Percentiles rank a stretch among this genome's conserved stretches.
phyloP scores from a whole-genome alignment of 2,329 filamentous ascomycete genomes.

The Clarireedia monteithiana region DNA sequence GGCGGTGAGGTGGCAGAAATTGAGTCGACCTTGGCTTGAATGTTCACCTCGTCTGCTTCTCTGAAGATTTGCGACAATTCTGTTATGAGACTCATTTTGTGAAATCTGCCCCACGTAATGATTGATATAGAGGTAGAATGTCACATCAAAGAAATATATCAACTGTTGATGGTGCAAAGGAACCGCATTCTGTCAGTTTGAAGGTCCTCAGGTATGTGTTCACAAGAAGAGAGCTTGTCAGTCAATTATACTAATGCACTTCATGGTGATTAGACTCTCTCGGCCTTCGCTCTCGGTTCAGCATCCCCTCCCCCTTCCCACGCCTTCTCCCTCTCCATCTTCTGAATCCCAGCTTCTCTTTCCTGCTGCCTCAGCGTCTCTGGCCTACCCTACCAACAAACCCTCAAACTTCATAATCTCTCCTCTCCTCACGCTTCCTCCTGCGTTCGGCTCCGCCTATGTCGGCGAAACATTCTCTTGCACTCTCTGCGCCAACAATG shows the following conservation, averaged over 20 bases:
- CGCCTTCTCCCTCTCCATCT: slow-evolving; percentile 34
- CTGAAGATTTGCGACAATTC: not conserved
- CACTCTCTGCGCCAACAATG: slow-evolving; percentile 93
- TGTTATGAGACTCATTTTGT: not conserved
- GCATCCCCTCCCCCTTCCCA: slow-evolving; percentile 46
- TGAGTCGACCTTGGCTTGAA: not conserved
- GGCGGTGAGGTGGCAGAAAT: slow-evolving; percentile 10
- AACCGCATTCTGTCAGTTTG: slow-evolving; percentile 70
- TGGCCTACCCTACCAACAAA: slow-evolving; percentile 57
- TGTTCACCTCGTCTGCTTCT: not conserved
- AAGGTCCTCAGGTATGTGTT: slow-evolving; percentile 60
- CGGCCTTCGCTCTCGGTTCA: slow-evolving; percentile 70
- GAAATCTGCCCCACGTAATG: slow-evolving; percentile 10
- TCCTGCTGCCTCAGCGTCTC: slow-evolving; percentile 48
- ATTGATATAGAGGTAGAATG: slow-evolving; percentile 18
- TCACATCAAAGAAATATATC: slow-evolving; percentile 27
- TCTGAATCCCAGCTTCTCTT: slow-evolving; percentile 7
- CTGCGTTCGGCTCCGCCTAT: slow-evolving; percentile 88
- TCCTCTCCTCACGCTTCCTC: slow-evolving; percentile 71
- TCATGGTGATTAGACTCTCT: slow-evolving; percentile 54
- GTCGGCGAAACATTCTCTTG: slow-evolving; percentile 94
- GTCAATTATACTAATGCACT: not conserved
- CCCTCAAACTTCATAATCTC: slow-evolving; percentile 41
- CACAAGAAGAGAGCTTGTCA: not conserved
- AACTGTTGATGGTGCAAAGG: slow-evolving; percentile 43